phyloP scores from a whole-genome alignment of 2,329 filamentous ascomycete species.

The Biscogniauxia mediterranea region DNA sequence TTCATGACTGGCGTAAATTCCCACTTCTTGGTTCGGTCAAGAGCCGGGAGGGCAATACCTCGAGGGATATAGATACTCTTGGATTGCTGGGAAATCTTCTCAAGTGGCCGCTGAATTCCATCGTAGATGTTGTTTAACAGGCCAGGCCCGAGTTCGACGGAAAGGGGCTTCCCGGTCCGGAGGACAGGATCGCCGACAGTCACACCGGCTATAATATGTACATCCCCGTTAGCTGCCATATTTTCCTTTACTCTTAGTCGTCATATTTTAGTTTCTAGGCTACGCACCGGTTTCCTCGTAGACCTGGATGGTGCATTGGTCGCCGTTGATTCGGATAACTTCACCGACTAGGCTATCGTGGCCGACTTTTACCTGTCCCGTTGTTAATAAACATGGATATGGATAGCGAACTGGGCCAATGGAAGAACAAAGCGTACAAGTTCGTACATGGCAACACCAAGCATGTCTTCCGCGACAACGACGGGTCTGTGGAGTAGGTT shows the following conservation, averaged over 20 bases:
- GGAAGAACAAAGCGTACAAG: constrained; percentile 60
- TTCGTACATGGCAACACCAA: constrained; percentile 99
- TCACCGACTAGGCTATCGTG: constrained; percentile 91
- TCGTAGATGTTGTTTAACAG: constrained; percentile 99
- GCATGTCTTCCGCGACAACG: constrained; percentile 96
- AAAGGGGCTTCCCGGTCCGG: constrained; percentile 91
- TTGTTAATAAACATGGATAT: constrained; percentile 11
- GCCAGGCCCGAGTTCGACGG: constrained; percentile 94
- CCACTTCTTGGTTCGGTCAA: constrained; percentile 93
- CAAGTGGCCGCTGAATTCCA: constrained; percentile 93
- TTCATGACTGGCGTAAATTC: constrained; percentile 90
- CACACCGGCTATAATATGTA: constrained; percentile 68
- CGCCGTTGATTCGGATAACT: constrained; percentile 94
- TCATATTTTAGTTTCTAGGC: constrained; percentile 11
- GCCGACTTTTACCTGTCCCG: constrained; percentile 76
- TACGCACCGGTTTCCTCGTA: constrained; percentile 93
- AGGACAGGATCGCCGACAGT: constrained; percentile 91
- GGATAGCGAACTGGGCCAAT: neutral
- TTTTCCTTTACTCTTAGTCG: constrained; percentile 16
- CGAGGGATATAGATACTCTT: constrained; percentile 97
- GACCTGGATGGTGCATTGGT: constrained; percentile 96
- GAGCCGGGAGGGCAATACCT: constrained; percentile 81
- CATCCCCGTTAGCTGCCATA: neutral
- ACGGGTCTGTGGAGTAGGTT: constrained; percentile 65
- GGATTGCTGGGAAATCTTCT: constrained; percentile 73